Percentiles rank a stretch among this genome's conserved stretches.
These are phyloP conservation scores for Rhododendron vialii DNA, from an alignment of 148 eudicot genomes.

Conservation along the genomic window DNA sequence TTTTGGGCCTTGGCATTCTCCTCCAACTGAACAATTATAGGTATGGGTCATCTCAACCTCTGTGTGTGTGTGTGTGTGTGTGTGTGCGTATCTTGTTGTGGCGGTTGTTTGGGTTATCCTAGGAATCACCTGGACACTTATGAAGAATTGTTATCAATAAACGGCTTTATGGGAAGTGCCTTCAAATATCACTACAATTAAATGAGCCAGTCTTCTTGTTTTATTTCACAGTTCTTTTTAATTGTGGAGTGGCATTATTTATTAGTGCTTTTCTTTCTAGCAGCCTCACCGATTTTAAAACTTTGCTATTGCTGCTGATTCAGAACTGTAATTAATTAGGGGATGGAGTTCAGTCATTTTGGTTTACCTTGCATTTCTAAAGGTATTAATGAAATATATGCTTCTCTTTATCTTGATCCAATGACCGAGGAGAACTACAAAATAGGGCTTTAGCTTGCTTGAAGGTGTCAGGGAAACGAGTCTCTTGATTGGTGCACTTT, in stretches of 20 bases:
- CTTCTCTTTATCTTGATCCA: background rate
- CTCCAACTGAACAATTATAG: conserved; percentile 76
- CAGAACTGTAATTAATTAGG: background rate
- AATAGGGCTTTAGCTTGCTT: background rate
- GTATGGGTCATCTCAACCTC: conserved; percentile 22
- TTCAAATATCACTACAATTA: background rate
- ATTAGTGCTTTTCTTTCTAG: background rate
- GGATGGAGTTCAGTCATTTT: background rate
- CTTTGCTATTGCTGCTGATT: background rate
- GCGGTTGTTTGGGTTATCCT: background rate
- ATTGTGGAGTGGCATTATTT: background rate
- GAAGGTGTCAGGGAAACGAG: background rate
- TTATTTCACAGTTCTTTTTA: background rate
- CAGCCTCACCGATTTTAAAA: background rate
- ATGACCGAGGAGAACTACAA: background rate
- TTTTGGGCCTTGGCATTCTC: conserved; percentile 85
- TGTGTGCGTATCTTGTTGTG: background rate
- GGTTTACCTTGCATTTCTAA: background rate
- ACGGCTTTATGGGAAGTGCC: background rate
- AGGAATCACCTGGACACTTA: background rate
- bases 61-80: background rate
- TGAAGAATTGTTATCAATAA: background rate
- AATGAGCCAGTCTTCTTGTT: no score
- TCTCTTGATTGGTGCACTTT: background rate
- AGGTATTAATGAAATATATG: background rate